Evolutionary conservation across 148 eudicot species (phyloP), one percentile per base, ranked within the genome.

Genomic region (Chenopodium berlandieri): DNA sequence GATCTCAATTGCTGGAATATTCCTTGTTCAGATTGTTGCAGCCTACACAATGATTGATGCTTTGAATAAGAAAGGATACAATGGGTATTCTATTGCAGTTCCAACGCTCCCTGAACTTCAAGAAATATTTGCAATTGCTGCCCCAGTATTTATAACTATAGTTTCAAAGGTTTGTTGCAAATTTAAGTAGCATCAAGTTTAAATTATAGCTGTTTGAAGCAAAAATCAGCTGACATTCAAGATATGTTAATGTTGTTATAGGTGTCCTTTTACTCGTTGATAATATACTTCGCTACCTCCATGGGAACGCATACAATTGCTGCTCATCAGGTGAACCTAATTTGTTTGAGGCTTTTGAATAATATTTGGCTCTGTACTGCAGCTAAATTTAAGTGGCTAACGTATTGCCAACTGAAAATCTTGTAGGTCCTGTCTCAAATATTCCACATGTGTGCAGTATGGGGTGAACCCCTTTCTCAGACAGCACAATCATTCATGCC

Each of bases 401-500:
- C 76, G 52, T 52, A 25, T 40, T 73, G 30, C 67, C 54, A 58
- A 73, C 73, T 80, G 65, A 75, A 81, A 65, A 70, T 30, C 27
- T 78, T 79, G 10, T 90, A 96, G 99, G 98, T 96, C 79, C 85
- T 96, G 92, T 78, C 90, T 60, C 97, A 94, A 83, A 71, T 91
- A 58, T 96, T 86, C 88, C 70, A 89, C 86, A 88, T 96, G 91
- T 94, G 92, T 79, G 75, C 93, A 19, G 98, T 96, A 54, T 92
- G 91, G 91, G 97, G 98, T 19, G 98, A 96, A 86, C 99, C 99
- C 75, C 95, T 96, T 56, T 94, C 98, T 84, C 98, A 96, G 86
- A 96, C 99, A 50, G 93, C 99, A 22, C 99, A 96, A 63, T 96
- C 99, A 46, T 96, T 94, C 82, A 94, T 96, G 99, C 99, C 99